Percentiles rank a stretch among this genome's conserved stretches.
These are phyloP conservation scores for Linnemannia schmuckeri DNA, from an alignment of 192 early-diverging fungal genomes.

Conservation along the genomic window DNA sequence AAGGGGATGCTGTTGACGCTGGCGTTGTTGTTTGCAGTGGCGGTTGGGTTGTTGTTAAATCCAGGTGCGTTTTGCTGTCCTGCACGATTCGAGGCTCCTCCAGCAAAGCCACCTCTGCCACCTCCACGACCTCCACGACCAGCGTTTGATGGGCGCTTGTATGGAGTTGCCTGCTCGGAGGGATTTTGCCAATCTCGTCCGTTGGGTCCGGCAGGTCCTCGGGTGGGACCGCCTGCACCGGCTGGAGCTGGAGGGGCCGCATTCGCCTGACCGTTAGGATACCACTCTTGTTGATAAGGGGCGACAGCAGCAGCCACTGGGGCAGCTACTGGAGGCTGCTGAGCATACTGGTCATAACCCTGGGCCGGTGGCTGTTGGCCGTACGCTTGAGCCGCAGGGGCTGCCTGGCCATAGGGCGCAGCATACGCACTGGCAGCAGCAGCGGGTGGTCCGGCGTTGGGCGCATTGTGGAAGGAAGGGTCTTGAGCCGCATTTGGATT, in stretches of 20 bases:
- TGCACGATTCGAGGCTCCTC: constrained; percentile 17
- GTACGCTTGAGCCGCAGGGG: constrained; percentile 18
- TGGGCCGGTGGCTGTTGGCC: constrained; percentile 22
- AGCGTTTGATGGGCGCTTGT: constrained; percentile 32
- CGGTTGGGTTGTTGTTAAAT: constrained; percentile 23
- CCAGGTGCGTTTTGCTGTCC: constrained; percentile 31
- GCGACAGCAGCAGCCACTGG: constrained; percentile 4
- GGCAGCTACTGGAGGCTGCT: constrained; percentile 18
- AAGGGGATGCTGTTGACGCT: constrained; percentile 45
- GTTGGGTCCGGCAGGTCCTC: constrained; percentile 34
- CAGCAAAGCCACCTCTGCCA: constrained; percentile 36
- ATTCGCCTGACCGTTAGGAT: constrained; percentile 14
- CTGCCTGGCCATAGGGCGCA: constrained; percentile 24
- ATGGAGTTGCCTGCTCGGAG: constrained; percentile 29
- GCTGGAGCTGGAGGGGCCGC: not conserved
- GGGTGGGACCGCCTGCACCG: constrained; percentile 14
- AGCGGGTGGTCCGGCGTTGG: constrained; percentile 24
- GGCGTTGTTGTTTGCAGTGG: not conserved
- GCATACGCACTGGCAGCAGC: constrained; percentile 9
- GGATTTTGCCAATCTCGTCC: constrained; percentile 33
- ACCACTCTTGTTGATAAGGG: constrained; percentile 53
- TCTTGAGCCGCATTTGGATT: constrained; percentile 16
- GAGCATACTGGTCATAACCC: constrained; percentile 34
- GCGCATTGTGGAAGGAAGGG: constrained; percentile 1
- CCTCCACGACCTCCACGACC: constrained; percentile 38